These are phyloP conservation scores for Chloranthus sessilifolius DNA, from an alignment of 164 flowering plant species.

Conservation along the genomic window DNA sequence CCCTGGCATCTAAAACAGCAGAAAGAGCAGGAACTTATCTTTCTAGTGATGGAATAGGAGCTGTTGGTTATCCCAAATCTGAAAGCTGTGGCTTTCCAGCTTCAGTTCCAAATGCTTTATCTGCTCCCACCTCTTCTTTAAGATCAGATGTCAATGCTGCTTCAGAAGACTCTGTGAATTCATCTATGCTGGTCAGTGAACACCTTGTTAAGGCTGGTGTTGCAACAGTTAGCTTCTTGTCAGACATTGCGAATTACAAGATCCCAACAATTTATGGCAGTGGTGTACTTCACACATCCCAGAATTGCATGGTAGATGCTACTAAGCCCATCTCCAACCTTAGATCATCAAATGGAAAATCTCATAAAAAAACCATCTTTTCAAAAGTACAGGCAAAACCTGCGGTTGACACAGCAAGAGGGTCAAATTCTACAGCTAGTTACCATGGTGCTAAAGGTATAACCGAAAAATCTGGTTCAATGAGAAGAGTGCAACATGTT, in stretches of 20 bases:
- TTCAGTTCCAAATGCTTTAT: slow-evolving; percentile 28
- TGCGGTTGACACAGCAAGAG: slow-evolving; percentile 23
- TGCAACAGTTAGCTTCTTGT: slow-evolving; percentile 56
- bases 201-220: slow-evolving; percentile 66
- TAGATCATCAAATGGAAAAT: slow-evolving; percentile 38
- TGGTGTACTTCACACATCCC: slow-evolving; percentile 22
- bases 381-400: slow-evolving; percentile 32
- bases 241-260: slow-evolving; percentile 58
- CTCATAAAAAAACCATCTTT: slow-evolving; percentile 31
- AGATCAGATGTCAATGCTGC: slow-evolving; percentile 21
- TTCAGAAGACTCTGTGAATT: slow-evolving; percentile 20
- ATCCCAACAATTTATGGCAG: slow-evolving; percentile 46
- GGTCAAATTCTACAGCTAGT: slow-evolving; percentile 18
- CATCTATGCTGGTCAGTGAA: slow-evolving; percentile 42
- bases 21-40: slow-evolving; percentile 27
- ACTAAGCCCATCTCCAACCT: slow-evolving; percentile 29
- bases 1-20: slow-evolving; percentile 31
- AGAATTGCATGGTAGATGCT: slow-evolving; percentile 47
- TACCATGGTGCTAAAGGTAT: slow-evolving; percentile 28
- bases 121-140: slow-evolving; percentile 26
- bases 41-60: slow-evolving; percentile 30
- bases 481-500: slow-evolving; percentile 23
- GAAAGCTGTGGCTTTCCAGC: slow-evolving; percentile 24
- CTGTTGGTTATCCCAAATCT: slow-evolving; percentile 22
- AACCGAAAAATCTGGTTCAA: slow-evolving; percentile 23